Percentiles rank a stretch among this genome's conserved stretches.
Evolutionary conservation across 176 grass and related monocot species (phyloP).

Genomic region (Cenchrus purpureus): DNA sequence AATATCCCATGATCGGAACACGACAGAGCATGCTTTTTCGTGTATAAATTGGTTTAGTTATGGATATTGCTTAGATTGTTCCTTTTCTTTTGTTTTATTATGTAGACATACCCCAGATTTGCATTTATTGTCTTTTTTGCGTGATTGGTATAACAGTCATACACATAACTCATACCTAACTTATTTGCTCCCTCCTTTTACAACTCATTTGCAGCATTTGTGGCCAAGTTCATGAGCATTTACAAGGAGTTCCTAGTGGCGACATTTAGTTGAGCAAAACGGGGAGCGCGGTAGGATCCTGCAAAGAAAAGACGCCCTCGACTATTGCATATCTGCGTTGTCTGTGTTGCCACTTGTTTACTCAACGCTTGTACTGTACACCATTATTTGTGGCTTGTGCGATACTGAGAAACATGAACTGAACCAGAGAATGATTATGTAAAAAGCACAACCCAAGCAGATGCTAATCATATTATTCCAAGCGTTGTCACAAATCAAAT

Average conservation of each 20-base stretch:
- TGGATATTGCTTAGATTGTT: neutral
- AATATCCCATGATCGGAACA: neutral
- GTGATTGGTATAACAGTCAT: neutral
- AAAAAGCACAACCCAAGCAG: neutral
- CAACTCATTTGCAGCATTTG: conserved; percentile 66
- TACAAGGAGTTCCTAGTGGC: conserved; percentile 92
- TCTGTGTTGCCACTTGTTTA: neutral
- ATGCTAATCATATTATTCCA: conserved; percentile 32
- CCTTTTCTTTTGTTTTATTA: neutral
- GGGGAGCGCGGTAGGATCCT: neutral
- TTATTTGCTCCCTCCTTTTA: neutral
- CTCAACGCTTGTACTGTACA: neutral
- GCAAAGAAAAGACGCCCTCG: neutral
- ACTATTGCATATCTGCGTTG: neutral
- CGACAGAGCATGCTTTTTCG: neutral
- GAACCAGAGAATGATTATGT: neutral
- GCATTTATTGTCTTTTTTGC: neutral
- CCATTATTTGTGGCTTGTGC: neutral
- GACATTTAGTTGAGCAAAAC: conserved; percentile 74
- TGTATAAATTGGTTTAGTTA: neutral
- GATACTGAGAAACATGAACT: neutral
- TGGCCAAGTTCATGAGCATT: conserved; percentile 99
- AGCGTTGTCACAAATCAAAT: conserved; percentile 22
- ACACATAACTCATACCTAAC: neutral
- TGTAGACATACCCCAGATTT: neutral